phyloP scores from a whole-genome alignment of 2,329 filamentous ascomycete genomes.

The Scleromitrula shiraiana region DNA sequence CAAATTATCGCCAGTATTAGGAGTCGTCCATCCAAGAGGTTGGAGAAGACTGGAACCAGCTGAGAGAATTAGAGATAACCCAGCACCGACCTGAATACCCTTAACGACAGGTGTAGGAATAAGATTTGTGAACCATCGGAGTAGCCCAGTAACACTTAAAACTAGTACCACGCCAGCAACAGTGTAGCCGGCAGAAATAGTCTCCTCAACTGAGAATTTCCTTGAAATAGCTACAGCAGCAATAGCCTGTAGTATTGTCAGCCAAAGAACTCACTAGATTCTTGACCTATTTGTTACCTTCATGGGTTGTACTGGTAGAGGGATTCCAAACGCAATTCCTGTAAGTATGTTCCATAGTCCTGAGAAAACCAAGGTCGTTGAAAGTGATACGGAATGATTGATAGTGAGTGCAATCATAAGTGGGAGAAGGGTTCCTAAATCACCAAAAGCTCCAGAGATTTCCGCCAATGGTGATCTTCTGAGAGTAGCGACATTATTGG shows the following conservation, averaged over 20 bases:
- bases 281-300: slow-evolving; percentile 44
- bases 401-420: slow-evolving; percentile 80
- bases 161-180: slow-evolving; percentile 67
- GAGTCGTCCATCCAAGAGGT: slow-evolving; percentile 58
- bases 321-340: slow-evolving; percentile 76
- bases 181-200: slow-evolving; percentile 75
- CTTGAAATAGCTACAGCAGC: slow-evolving; percentile 79
- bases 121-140: slow-evolving; percentile 62
- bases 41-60: slow-evolving; percentile 62
- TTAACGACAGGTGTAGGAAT: slow-evolving; percentile 78
- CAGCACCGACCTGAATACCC: slow-evolving; percentile 89
- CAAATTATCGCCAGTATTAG: slow-evolving; percentile 66
- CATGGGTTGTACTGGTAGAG: slow-evolving; percentile 86
- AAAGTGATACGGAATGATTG: slow-evolving; percentile 70
- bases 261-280: slow-evolving; percentile 4
- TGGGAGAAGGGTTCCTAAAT: slow-evolving; percentile 82
- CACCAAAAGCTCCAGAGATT: slow-evolving; percentile 81
- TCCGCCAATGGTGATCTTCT: slow-evolving; percentile 56
- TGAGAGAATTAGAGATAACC: slow-evolving; percentile 72
- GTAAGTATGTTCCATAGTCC: slow-evolving; percentile 82
- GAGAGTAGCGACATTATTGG: slow-evolving; percentile 49
- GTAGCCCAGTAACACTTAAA: slow-evolving; percentile 71
- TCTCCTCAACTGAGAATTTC: slow-evolving; percentile 57
- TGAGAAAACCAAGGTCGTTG: slow-evolving; percentile 79
- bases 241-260: slow-evolving; percentile 59